phyloP scores from a whole-genome alignment of 257 asterid genomes.

The Nicotiana tomentosiformis region DNA sequence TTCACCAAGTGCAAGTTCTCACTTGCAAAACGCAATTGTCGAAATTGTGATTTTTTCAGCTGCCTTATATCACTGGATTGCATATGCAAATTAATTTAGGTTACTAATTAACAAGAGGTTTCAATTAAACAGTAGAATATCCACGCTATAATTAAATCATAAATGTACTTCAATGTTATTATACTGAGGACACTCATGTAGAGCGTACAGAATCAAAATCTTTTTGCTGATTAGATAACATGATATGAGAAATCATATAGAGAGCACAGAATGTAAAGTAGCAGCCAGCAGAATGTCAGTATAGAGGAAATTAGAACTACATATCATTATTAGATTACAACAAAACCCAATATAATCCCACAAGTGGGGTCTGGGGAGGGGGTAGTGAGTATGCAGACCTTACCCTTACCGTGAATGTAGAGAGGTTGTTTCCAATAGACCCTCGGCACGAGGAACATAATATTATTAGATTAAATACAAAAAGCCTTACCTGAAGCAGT shows the following conservation, averaged over 20 bases:
- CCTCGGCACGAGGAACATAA: not conserved
- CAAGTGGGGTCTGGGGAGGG: no score
- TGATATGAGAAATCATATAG: not conserved
- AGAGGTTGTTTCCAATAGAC: no score
- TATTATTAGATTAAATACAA: not conserved
- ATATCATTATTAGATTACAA: not conserved
- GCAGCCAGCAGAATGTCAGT: not conserved
- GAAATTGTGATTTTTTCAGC: not conserved
- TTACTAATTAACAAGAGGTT: not conserved
- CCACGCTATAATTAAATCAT: not conserved
- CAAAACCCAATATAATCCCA: no score
- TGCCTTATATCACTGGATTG: not conserved
- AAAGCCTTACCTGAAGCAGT: constrained; percentile 54
- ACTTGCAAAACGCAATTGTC: not conserved
- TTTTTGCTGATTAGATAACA: not conserved
- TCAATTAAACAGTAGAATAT: not conserved
- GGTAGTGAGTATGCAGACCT: no score
- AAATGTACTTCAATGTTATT: not conserved
- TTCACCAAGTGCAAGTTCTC: not conserved
- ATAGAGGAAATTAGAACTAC: not conserved
- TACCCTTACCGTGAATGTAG: no score
- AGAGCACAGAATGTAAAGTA: not conserved
- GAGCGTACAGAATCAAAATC: not conserved
- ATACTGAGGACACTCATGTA: not conserved
- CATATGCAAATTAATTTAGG: not conserved